Conservation (phyloP, 2,329 filamentous ascomycete species). For the Penicillium verrucosum region DNA sequence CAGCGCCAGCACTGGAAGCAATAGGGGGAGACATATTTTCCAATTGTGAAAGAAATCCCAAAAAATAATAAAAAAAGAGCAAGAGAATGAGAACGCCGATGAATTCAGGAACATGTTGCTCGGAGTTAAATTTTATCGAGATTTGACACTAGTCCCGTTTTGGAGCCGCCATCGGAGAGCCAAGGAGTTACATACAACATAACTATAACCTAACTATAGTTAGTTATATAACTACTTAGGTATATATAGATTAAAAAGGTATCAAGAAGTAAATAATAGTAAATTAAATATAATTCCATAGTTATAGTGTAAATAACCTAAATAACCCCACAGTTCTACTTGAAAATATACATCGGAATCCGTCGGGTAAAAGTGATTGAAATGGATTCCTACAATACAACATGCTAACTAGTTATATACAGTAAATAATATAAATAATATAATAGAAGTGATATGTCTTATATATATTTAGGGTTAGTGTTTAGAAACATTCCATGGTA, state of each 20-base stretch:
- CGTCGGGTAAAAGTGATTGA: neutral
- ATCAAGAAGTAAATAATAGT: neutral
- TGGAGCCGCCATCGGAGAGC: constrained; percentile 24
- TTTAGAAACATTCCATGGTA: neutral
- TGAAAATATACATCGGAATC: neutral
- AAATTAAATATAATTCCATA: too few species aligned
- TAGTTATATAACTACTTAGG: too few species aligned
- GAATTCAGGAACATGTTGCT: constrained; percentile 18
- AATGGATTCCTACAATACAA: neutral
- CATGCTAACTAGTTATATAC: neutral
- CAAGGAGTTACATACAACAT: neutral
- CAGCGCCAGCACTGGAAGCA: constrained; percentile 38
- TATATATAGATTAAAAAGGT: neutral
- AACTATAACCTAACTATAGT: too few species aligned
- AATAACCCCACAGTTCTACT: neutral
- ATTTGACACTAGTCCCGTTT: constrained; percentile 23
- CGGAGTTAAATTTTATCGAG: constrained; percentile 24
- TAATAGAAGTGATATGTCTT: neutral
- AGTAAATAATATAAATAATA: neutral
- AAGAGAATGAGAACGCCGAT: constrained; percentile 14
- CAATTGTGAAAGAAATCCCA: neutral
- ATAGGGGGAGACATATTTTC: constrained; percentile 56
- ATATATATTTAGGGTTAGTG: neutral
- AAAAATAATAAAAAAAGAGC: constrained; percentile 4
- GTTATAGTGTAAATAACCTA: too few species aligned